These are phyloP conservation scores for Cichorium intybus DNA, from an alignment of 140 eudicot genomes.

Conservation along the genomic window DNA sequence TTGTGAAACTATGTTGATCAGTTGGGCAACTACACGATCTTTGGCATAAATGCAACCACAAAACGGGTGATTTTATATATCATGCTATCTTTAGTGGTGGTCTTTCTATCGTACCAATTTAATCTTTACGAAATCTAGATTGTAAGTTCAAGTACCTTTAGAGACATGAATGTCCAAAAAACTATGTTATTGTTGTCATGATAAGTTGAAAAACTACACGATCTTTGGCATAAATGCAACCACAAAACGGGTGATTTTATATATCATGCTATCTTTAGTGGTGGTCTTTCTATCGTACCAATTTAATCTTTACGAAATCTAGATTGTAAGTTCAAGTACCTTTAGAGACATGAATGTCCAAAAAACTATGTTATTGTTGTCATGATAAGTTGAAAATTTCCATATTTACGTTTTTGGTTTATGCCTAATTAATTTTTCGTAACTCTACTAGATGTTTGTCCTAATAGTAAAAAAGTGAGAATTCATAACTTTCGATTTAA, in stretches of 20 bases:
- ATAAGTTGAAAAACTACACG: conserved; percentile 9
- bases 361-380: background rate
- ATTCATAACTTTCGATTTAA: too few species aligned
- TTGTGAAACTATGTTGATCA: conserved; percentile 23
- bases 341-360: background rate
- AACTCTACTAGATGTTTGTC: too few species aligned
- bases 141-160: background rate
- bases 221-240: conserved; percentile 46
- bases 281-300: too few species aligned
- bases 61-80: background rate
- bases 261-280: background rate
- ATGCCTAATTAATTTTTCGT: too few species aligned
- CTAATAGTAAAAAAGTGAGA: too few species aligned
- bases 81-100: background rate
- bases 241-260: background rate
- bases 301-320: background rate
- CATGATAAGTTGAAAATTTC: background rate
- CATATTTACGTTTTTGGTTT: background rate
- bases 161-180: background rate
- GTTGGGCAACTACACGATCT: conserved; percentile 47
- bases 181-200: background rate
- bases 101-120: too few species aligned
- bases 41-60: conserved; percentile 38
- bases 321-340: background rate
- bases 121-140: background rate